These are phyloP conservation scores for Gossypium davidsonii DNA, from an alignment of 441 rosid genomes.

Conservation along the genomic window DNA sequence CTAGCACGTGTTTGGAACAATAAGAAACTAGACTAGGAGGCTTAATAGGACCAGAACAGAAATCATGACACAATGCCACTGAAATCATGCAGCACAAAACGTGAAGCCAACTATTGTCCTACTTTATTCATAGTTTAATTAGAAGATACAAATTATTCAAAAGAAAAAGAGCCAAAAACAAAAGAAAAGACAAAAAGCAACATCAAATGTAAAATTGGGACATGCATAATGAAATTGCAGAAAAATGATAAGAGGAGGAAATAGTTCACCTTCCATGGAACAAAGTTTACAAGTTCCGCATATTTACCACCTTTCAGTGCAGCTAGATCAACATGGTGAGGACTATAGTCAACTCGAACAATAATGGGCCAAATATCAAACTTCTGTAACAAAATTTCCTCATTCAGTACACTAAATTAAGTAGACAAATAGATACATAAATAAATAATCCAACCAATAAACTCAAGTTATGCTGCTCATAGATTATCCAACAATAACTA, in stretches of 20 bases:
- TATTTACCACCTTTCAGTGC: slow-evolving; percentile 87
- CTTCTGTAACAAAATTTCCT: slow-evolving; percentile 52
- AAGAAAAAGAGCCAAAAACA: not conserved
- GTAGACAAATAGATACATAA: slow-evolving; percentile 7
- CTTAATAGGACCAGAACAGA: not conserved
- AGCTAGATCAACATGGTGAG: slow-evolving; percentile 76
- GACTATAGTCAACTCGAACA: slow-evolving; percentile 91
- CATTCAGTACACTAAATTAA: slow-evolving; percentile 32
- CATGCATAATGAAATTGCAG: not conserved
- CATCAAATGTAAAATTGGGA: not conserved
- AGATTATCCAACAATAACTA: slow-evolving; percentile 8
- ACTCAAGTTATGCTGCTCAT: not conserved
- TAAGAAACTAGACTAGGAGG: not conserved
- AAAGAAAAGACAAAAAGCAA: not conserved
- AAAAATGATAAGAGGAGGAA: slow-evolving; percentile 1
- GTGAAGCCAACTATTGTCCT: not conserved
- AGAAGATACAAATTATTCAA: not conserved
- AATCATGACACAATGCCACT: not conserved
- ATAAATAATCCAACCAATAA: slow-evolving; percentile 5
- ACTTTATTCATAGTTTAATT: slow-evolving; percentile 1
- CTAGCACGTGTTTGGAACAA: not conserved
- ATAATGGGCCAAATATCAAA: slow-evolving; percentile 79
- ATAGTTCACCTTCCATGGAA: slow-evolving; percentile 86
- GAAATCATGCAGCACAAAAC: not conserved
- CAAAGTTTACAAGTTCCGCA: slow-evolving; percentile 90